These are phyloP conservation scores for Lepidium africanum DNA, from an alignment of 345 rosid genomes.

Conservation along the genomic window DNA sequence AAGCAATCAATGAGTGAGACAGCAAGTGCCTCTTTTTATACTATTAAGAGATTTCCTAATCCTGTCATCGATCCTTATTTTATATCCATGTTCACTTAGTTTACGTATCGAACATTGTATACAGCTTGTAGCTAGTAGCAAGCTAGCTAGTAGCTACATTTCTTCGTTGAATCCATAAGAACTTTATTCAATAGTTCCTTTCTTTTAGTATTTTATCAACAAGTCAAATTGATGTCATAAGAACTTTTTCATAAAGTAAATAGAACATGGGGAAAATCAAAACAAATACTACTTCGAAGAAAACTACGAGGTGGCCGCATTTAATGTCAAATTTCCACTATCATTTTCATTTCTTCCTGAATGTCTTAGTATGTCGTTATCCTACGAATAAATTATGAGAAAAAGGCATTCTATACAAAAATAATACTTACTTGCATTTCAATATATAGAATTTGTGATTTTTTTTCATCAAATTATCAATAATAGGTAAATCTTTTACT, in stretches of 20 bases:
- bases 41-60: background rate
- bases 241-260: background rate
- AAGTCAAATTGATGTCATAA: background rate
- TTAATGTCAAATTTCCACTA: conserved; percentile 11
- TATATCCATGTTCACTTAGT: conserved; percentile 14
- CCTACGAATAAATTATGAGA: too few species aligned
- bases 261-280: background rate
- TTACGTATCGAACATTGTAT: background rate
- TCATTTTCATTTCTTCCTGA: background rate
- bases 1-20: conserved; percentile 18
- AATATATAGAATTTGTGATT: background rate
- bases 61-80: background rate
- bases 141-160: background rate
- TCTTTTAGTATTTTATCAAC: background rate
- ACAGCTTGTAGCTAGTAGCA: too few species aligned
- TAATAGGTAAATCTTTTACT: background rate
- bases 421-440: background rate
- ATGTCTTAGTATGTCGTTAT: too few species aligned
- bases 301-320: conserved; percentile 1
- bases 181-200: too few species aligned
- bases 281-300: background rate
- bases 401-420: too few species aligned
- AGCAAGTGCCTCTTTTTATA: background rate
- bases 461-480: background rate
- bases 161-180: background rate